Base-by-base conservation (phyloP, 345 rosid genomes). In the Salix dunnii region DNA sequence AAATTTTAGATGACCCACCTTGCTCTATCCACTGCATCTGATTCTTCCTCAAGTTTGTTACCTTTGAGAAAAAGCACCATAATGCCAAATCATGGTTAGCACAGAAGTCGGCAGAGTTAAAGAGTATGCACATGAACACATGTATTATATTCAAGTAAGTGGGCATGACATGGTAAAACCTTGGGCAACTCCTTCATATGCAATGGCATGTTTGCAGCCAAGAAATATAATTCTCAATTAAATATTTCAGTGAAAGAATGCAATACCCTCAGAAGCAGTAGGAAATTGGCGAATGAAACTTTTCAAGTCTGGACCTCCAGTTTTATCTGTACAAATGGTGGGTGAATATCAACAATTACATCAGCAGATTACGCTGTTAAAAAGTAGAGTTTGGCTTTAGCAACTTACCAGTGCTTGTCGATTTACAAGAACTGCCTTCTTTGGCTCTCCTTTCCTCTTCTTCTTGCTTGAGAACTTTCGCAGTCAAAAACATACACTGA, bases 231-330 rank as follows among this genome's bases (percentile, higher is more conserved):
- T 33, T 12, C 60, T 17, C 38, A 6, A n/a, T 63, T 30, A 43
- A 43, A 36, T 63, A 67, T 55, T 40, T 12, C 6, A 49, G 36
- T 68, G 31, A 72, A 79, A 71, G 48, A 74, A 62, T 36, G 49
- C 6, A 18, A 20, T 83, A 96, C 99, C 99, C 84, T 83, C 85
- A 66, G 89, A 74, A 84, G 85, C 78, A 70, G 83, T 73, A 68
- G 96, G 96, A 79, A 96, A 87, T 69, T 93, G 97, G 74, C 72
- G 86, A 73, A 96, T 85, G 84, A 96, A 96, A 87, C 97, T 92
- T 83, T 87, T 80, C 88, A 93, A 81, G 85, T 93, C 91, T 77
- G 97, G 96, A 79, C 94, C 97, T 60, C 86, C 92, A 81, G 70
- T 82, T 86, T 90, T 88, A 83, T 91, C 97, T 93, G 73, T 69